A percentile compares a stretch with the other conserved stretches of the same genome.
Evolutionary conservation across 257 asterid species (phyloP).

Genomic region (Penstemon davidsonii): DNA sequence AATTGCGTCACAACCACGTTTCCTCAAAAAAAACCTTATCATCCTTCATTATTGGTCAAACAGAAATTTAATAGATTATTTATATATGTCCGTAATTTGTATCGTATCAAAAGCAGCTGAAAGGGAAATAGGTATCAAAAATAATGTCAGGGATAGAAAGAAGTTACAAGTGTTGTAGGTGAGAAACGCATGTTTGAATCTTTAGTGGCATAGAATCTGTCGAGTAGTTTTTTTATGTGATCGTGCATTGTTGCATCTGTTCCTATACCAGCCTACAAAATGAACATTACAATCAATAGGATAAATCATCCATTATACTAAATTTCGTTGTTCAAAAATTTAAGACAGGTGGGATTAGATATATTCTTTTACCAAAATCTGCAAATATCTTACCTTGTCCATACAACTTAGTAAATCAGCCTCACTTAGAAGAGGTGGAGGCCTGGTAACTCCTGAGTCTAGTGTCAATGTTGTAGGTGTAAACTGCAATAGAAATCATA

Average conservation of each 20-base stretch:
- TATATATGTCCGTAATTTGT: not conserved
- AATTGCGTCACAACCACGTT: not conserved
- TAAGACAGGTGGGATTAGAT: conserved; percentile 16
- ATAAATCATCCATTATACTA: conserved; percentile 4
- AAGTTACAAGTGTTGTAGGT: conserved; percentile 86
- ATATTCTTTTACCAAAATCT: conserved; percentile 16
- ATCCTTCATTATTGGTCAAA: conserved; percentile 15
- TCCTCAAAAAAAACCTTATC: conserved; percentile 9
- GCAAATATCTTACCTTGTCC: conserved; percentile 72
- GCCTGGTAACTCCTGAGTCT: conserved; percentile 95
- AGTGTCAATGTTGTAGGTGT: conserved; percentile 79
- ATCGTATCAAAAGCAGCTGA: conserved; percentile 18
- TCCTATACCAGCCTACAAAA: conserved; percentile 81
- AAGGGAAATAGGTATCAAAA: not conserved
- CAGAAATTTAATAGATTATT: conserved; percentile 9
- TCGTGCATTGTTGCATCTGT: conserved; percentile 99
- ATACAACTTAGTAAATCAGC: conserved; percentile 93
- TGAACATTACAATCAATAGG: conserved; percentile 21
- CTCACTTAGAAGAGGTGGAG: conserved; percentile 94
- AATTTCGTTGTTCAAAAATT: conserved; percentile 8
- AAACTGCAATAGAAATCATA: conserved; percentile 59
- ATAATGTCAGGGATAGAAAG: conserved; percentile 23
- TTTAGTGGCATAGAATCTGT: conserved; percentile 88
- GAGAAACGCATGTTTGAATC: conserved; percentile 77
- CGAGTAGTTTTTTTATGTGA: conserved; percentile 96